Evolutionary conservation across 345 rosid genomes (phyloP), one percentile per base, ranked within the genome.

Genomic region (Salix purpurea): DNA sequence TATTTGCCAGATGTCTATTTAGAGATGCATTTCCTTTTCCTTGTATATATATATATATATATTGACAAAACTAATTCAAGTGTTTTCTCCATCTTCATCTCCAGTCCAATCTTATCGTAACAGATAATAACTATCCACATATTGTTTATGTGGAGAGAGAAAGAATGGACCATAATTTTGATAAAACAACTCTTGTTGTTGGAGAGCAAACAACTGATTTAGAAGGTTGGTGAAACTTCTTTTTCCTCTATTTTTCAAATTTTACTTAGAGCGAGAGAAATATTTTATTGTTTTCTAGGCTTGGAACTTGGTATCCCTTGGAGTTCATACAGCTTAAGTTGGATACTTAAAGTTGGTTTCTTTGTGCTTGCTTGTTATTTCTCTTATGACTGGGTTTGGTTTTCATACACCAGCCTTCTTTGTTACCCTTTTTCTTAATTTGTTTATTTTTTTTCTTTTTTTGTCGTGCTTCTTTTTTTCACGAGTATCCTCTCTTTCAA

Each of bases 71-170:
- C 74, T 72, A 42, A 74, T 71, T 69, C 10, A 18, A 54, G 13
- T 4, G 70, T 71, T 50, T 46, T 46, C 6, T 46, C 52, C 52
- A 46, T 46, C 52, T 46, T 46, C 52, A 46, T 74, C 56, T 74
- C 37, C 88, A 94, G 97, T 83, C 97, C 82, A 87, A 83, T 77
- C 87, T 89, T 82, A 89, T 89, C 36, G 84, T 81, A 66, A 71
- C 78, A 68, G 91, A 89, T 86, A 84, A 87, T 79, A 94, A 83
- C 71, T 94, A 94, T 87, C 97, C 94, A 56, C 98, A 94, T 82
- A 84, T 92, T 81, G 91, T 91, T 46, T 81, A 85, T 79, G 78
- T 89, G 69, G 92, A 91, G 74, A 77, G 23, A 56, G 84, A 80
- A 77, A 78, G 82, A 42, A 58, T 30, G 1, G 85, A 76, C 16